A percentile compares a stretch with the other conserved stretches of the same genome.
Conservation (phyloP, 2,329 filamentous ascomycete species). For the Alternaria consortialis region DNA sequence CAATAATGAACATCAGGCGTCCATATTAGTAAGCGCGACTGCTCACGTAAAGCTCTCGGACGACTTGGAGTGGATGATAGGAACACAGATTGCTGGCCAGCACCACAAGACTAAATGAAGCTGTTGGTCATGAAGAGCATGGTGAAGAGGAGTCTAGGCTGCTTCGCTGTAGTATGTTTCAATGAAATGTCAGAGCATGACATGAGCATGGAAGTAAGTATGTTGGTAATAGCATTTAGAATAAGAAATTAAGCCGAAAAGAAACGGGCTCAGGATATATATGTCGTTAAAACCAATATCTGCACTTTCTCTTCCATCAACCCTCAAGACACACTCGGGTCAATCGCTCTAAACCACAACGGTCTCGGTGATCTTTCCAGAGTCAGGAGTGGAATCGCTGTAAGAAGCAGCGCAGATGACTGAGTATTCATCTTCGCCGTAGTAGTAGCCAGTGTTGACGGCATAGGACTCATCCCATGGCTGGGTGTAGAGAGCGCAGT, state of each 20-base stretch:
- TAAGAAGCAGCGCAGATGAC: slow-evolving; percentile 17
- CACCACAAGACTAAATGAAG: not conserved
- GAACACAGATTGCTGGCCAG: not conserved
- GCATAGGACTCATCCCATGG: slow-evolving; percentile 25
- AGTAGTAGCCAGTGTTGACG: slow-evolving; percentile 36
- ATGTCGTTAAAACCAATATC: not conserved
- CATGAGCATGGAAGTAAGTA: not conserved
- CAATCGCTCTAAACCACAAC: not conserved
- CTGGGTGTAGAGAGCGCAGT: slow-evolving; percentile 44
- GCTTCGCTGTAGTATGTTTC: not conserved
- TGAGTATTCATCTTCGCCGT: slow-evolving; percentile 15
- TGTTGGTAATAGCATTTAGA: not conserved
- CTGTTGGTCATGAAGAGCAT: not conserved
- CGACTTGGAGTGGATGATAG: not conserved
- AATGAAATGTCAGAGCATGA: not conserved
- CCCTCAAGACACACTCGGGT: not conserved
- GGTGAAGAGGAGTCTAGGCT: not conserved
- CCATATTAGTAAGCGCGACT: not conserved
- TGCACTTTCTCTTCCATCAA: not conserved
- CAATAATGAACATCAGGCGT: not conserved
- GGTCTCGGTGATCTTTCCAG: slow-evolving; percentile 1
- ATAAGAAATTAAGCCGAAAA: not conserved
- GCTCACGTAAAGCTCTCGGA: not conserved
- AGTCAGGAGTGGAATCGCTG: slow-evolving; percentile 11
- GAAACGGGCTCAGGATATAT: not conserved